These are phyloP conservation scores for Ceratonia siliqua DNA, from an alignment of 306 rosid genomes.

Conservation along the genomic window DNA sequence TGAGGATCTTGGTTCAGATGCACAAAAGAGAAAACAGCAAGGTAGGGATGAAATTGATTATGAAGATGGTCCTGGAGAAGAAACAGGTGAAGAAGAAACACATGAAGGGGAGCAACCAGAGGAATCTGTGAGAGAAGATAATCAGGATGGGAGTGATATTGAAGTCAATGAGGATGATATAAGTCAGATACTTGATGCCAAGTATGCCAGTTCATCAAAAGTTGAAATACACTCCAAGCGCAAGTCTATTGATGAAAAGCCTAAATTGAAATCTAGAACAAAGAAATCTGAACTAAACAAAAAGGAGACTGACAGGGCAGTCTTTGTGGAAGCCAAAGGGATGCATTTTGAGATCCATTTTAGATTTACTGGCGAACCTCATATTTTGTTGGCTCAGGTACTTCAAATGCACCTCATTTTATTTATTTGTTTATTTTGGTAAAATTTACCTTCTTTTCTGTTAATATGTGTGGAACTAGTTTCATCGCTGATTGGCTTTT, in stretches of 20 bases:
- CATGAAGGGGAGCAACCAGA: constrained; percentile 48
- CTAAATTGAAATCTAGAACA: constrained; percentile 19
- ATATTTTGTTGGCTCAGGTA: constrained; percentile 85
- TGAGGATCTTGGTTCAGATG: constrained; percentile 80
- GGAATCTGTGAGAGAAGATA: constrained; percentile 47
- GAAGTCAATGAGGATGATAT: constrained; percentile 43
- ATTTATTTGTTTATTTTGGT: too few relatives aligned
- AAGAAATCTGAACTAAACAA: constrained; percentile 25
- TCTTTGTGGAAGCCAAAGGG: constrained; percentile 56
- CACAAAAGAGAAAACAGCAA: constrained; percentile 70
- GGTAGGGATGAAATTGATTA: constrained; percentile 85
- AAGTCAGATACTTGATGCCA: constrained; percentile 32
- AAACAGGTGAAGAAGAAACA: constrained; percentile 41
- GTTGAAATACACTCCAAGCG: constrained; percentile 24
- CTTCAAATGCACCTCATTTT: constrained; percentile 1
- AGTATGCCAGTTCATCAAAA: constrained; percentile 28
- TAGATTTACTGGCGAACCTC: constrained; percentile 62
- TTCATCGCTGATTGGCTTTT: background rate
- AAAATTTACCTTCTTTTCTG: too few relatives aligned
- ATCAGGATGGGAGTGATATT: constrained; percentile 46
- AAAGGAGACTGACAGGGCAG: constrained; percentile 52
- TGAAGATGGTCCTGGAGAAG: constrained; percentile 74
- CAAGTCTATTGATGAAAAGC: constrained; percentile 32
- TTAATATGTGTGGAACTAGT: background rate
- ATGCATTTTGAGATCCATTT: constrained; percentile 76